A percentile compares a stretch with the other conserved stretches of the same genome.
These are phyloP conservation scores for Vitis amurensis DNA, from an alignment of 164 flowering plant genomes.

Conservation along the genomic window DNA sequence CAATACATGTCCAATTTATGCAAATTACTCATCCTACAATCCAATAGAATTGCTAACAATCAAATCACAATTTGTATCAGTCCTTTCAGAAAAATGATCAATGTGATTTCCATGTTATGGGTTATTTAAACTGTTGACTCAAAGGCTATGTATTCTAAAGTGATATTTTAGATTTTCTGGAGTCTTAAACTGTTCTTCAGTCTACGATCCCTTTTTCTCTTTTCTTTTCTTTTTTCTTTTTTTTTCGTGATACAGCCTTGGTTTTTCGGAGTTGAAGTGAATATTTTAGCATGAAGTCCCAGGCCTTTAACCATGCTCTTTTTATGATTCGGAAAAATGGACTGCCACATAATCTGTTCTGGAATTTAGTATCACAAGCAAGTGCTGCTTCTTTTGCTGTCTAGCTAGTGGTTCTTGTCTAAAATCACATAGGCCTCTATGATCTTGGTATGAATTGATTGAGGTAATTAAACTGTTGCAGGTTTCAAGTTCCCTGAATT, in stretches of 20 bases:
- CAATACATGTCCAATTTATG: neutral
- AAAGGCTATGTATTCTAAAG: no score
- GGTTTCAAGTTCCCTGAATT: slow-evolving; percentile 70
- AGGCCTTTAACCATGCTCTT: no score
- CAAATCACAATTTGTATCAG: neutral
- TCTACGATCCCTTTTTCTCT: no score
- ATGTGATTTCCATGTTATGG: neutral
- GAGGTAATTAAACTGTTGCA: slow-evolving; percentile 25
- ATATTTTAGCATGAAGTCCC: no score
- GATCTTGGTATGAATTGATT: slow-evolving; percentile 8
- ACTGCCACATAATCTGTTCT: neutral
- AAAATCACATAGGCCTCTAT: neutral
- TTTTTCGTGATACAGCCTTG: no score
- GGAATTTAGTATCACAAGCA: neutral
- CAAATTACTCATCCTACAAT: neutral
- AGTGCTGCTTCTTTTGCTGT: neutral
- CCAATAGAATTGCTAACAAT: neutral
- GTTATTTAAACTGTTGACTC: no score
- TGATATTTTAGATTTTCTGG: no score
- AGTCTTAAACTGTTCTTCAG: no score
- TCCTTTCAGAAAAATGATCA: neutral
- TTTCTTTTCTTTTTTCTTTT: no score
- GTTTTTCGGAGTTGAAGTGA: no score
- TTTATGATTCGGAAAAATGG: no score
- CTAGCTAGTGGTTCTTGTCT: no score